Base-by-base conservation (phyloP, 2,329 filamentous ascomycete genomes). In the Cladosporium sp. region DNA sequence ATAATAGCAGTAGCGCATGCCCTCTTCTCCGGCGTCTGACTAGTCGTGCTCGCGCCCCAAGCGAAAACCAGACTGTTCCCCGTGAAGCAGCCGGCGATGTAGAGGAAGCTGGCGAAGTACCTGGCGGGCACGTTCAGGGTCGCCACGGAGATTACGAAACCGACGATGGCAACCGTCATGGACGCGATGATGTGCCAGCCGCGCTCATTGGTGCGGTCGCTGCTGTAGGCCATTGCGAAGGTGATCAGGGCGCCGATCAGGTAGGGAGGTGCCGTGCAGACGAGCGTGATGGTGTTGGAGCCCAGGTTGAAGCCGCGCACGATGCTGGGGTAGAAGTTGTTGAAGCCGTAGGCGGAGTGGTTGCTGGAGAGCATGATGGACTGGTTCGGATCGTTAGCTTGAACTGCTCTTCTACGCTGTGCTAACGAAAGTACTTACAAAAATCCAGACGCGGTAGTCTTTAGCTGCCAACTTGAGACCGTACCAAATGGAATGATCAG, bases 21-120 rank as follows among this genome's bases (percentile, higher is more conserved):
- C 8, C 65, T 62, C 61, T 72, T 71, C 57, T 72, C 68, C 0
- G 69, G 68, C 1, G 69, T 71, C 27, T 66, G 61, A 19, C 61
- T 62, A 3, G 70, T 58, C 0, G 64, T 63, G 4, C 60, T 60
- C 0, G 65, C 61, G 1, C 64, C 64, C 70, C 69, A 72, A 0
- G 61, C 64, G 11, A 65, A 67, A 0, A 70, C 63, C 1, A 71
- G 38, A 0, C 65, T 62, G 40, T 71, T 72, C 8, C 66, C 66
- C 0, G 61, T 59, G 47, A 66, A 72, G 29, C 47, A 55, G 9
- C 68, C 64, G 6, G 59, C 57, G 6, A 64, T 62, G 49, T 68
- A 69, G 1, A 69, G 54, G 54, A 69, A 69, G 1, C 61, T 61
- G n/a, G 64, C 60, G 15, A 58, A 47, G 45, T 66, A 66, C 7